Evolutionary conservation across 139 green algal species (phyloP), one percentile per base, ranked within the genome.

Genomic region (Yamagishiella unicocca): DNA sequence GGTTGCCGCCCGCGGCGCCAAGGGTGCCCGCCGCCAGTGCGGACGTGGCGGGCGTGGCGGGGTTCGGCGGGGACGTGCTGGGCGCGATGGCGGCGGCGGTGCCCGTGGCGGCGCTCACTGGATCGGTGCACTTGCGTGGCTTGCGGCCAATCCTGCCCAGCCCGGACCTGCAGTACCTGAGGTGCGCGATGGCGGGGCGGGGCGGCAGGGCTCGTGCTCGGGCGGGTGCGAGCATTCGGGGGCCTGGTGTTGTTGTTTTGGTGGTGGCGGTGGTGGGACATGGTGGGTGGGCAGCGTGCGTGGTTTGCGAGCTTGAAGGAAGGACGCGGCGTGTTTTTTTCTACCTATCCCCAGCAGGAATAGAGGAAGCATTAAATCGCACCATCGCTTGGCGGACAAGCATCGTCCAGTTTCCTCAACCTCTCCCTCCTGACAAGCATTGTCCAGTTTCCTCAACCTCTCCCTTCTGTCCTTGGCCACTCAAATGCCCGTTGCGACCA

Each of bases 131-230:
- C 45, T 42, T 82, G n/a, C 74, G 74, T 33, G 9, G 9, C 31
- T 27, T 31, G 46, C 46, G 74, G 14, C 53, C 76, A 4, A 9
- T 2, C 19, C 8, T 77, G 70, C 70, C 35, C 33, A 72, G 33
- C 54, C 35, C 53, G 22, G 76, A 83, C 35, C 37, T 71, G 76
- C 33, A 83, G 24, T 83, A 83, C 76, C 33, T 83, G 2, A 70
- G 76, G 76, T 71, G 54, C 19, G 76, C n/a, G n/a, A n/a, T n/a
- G n/a, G n/a, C n/a, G n/a, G n/a, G n/a, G n/a, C n/a, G n/a, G n/a
- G n/a, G n/a, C n/a, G n/a, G n/a, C n/a, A n/a, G n/a, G n/a, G n/a
- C n/a, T n/a, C n/a, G n/a, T n/a, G n/a, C n/a, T 40, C 4, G 27
- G 42, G 40, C 8, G 64, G 29, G 64, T 12, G 9, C 4, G n/a